Conservation (phyloP, 345 rosid species). For the Euphorbia pulcherrima region DNA sequence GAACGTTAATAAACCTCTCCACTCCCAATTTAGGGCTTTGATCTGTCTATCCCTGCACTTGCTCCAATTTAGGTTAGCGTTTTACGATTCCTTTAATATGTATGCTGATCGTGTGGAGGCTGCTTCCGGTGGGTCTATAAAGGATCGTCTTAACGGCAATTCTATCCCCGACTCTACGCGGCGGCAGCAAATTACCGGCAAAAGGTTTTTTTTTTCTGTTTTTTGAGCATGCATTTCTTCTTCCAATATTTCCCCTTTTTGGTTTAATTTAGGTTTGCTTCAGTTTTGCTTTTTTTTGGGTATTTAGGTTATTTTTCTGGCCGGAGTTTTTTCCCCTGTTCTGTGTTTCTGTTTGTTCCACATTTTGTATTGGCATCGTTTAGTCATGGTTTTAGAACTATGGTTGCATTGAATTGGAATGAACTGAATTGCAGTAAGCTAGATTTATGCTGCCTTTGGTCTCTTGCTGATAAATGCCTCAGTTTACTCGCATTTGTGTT, state of each 20-base stretch:
- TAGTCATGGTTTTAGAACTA: background rate
- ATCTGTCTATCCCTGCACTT: no score
- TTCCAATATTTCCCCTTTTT: no score
- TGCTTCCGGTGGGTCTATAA: conserved; percentile 47
- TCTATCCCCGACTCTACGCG: conserved; percentile 46
- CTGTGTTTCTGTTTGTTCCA: background rate
- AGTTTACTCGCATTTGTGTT: background rate
- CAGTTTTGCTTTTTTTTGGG: background rate
- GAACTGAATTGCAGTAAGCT: background rate
- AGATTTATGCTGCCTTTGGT: background rate
- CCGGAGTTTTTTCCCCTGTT: background rate
- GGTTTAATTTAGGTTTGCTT: no score
- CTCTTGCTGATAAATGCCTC: background rate
- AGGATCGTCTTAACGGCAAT: conserved; percentile 76
- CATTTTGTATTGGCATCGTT: conserved; percentile 5
- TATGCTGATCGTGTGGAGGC: conserved; percentile 91
- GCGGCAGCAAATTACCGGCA: conserved; percentile 61
- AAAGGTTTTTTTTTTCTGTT: conserved; percentile 67
- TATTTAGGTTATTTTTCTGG: no score
- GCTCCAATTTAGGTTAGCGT: conserved; percentile 35
- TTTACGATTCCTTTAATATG: no score
- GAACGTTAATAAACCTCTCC: no score
- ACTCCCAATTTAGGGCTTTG: no score
- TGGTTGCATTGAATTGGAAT: background rate
- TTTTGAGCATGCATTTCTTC: no score